Conservation (phyloP, 495 filamentous ascomycete species). For the Penicillium lagena region DNA sequence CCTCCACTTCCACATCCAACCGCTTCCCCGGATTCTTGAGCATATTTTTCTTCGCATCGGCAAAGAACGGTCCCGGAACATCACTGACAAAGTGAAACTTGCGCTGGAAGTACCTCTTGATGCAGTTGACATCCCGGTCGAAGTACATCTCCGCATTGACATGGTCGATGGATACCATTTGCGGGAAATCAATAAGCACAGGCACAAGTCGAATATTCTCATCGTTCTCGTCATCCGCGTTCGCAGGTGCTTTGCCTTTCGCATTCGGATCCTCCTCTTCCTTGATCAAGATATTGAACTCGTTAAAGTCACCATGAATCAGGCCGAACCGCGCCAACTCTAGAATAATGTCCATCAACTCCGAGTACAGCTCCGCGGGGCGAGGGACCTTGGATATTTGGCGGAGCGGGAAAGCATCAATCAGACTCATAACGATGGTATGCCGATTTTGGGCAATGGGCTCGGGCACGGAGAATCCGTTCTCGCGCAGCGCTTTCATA, state of each 20-base stretch:
- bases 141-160: conserved; percentile 91
- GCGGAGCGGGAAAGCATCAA: conserved; percentile 84
- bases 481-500: conserved; percentile 76
- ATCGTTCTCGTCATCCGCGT: conserved; percentile 20
- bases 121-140: conserved; percentile 86
- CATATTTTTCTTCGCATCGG: conserved; percentile 71
- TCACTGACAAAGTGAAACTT: conserved; percentile 84
- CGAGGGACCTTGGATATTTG: conserved; percentile 75
- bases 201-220: conserved; percentile 44
- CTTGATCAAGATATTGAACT: conserved; percentile 95
- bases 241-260: conserved; percentile 27
- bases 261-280: conserved; percentile 48
- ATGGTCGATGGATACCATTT: conserved; percentile 97
- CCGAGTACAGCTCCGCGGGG: conserved; percentile 74
- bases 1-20: conserved; percentile 83
- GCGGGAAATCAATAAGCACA: conserved; percentile 93
- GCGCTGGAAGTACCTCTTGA: conserved; percentile 86
- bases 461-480: conserved; percentile 83
- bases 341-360: conserved; percentile 82
- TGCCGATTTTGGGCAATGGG: conserved; percentile 84
- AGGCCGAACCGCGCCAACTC: conserved; percentile 79
- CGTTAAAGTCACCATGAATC: conserved; percentile 98
- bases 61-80: conserved; percentile 76
- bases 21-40: conserved; percentile 56
- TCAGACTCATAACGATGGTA: conserved; percentile 88